Evolutionary conservation across 495 filamentous ascomycete species (phyloP).

Genomic region (Talaromyces liani): DNA sequence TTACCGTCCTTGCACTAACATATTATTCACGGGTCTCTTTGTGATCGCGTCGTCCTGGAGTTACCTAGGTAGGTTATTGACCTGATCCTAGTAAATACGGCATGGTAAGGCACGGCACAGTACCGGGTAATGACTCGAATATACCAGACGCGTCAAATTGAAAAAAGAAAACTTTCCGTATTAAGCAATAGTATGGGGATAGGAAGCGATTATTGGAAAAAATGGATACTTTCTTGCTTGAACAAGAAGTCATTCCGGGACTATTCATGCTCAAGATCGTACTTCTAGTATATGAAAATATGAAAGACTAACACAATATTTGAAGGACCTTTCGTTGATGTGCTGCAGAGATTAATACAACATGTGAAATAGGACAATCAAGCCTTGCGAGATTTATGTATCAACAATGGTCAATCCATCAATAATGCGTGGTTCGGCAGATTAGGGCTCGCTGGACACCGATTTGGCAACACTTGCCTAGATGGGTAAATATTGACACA

Average conservation of each 20-base stretch:
- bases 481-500: not conserved
- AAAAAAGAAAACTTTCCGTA: too few relatives aligned
- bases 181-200: not conserved
- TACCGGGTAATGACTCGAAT: not conserved
- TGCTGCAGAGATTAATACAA: not conserved
- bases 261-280: not conserved
- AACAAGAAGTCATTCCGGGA: not conserved
- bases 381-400: not conserved
- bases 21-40: too few relatives aligned
- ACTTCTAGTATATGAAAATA: not conserved
- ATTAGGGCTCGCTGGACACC: not conserved
- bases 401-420: not conserved
- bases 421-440: not conserved
- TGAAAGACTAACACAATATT: not conserved
- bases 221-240: not conserved
- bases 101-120: too few relatives aligned
- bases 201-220: not conserved
- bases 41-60: too few relatives aligned
- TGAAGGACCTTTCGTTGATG: not conserved
- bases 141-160: too few relatives aligned
- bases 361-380: not conserved
- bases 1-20: not conserved
- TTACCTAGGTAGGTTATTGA: too few relatives aligned
- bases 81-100: too few relatives aligned
- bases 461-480: not conserved